Conservation (phyloP, 768 basidiomycete species). For the Rhizopogon rudus region DNA sequence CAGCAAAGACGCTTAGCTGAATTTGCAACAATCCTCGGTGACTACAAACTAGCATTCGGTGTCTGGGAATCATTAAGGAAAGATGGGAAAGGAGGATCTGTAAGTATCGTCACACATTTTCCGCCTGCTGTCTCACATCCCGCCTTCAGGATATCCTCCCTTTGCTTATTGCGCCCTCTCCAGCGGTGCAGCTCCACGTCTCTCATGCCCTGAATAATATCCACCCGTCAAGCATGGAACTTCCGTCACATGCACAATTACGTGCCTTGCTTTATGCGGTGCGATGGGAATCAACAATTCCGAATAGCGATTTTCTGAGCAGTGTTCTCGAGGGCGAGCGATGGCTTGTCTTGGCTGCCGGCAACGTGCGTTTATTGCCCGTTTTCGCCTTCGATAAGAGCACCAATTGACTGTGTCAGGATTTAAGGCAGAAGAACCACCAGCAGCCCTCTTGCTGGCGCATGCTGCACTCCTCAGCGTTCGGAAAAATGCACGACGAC, state of each 20-base stretch:
- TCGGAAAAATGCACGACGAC: conserved; percentile 49
- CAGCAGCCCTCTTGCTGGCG: conserved; percentile 72
- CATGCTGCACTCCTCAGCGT: conserved; percentile 73
- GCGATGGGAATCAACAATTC: conserved; percentile 73
- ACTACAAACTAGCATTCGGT: conserved; percentile 74
- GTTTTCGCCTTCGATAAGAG: conserved; percentile 1
- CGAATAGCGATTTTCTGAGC: conserved; percentile 51
- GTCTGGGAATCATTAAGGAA: conserved; percentile 88
- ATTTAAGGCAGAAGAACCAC: conserved; percentile 74
- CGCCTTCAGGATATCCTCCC: conserved; percentile 73
- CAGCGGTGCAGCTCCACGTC: conserved; percentile 54
- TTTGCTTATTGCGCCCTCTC: conserved; percentile 62
- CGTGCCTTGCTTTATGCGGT: conserved; percentile 63
- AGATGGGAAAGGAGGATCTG: conserved; percentile 84
- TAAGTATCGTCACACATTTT: conserved; percentile 31
- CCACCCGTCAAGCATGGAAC: conserved; percentile 38
- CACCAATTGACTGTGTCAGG: conserved; percentile 22
- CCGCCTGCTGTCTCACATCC: neutral
- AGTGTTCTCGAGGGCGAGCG: conserved; percentile 66
- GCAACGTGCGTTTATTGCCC: conserved; percentile 50
- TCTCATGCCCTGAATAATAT: conserved; percentile 53
- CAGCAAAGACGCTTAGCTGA: conserved; percentile 90
- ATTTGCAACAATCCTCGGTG: conserved; percentile 89
- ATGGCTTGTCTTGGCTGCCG: conserved; percentile 85
- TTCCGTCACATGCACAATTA: conserved; percentile 61